Evolutionary conservation across 768 basidiomycete genomes (phyloP), one percentile per base, ranked within the genome.

Genomic region (Tulasnella sp.): DNA sequence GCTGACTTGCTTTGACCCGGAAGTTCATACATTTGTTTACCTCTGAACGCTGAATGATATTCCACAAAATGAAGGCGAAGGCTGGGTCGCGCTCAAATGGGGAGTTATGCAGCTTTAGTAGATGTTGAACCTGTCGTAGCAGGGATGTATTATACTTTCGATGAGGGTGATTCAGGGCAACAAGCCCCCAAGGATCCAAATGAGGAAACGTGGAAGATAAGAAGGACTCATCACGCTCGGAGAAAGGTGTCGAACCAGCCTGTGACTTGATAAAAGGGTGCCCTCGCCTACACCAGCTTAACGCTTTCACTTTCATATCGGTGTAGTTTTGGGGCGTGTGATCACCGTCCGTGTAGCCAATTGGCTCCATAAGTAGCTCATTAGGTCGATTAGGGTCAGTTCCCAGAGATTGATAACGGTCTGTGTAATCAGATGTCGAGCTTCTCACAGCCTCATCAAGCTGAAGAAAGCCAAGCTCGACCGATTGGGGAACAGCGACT

Each of bases 151-250:
- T 72, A 11, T 41, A 31, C 14, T 31, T 14, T 7, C 69, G 11
- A 31, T 72, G 28, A 3, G 69, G 69, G 24, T 72, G 69, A 24
- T 41, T 31, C 7, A 72, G 69, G 3, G 69, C 28, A 24, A 11
- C 69, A 3, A 72, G 28, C 11, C 69, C 69, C 69, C 69, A 72
- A 72, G 69, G 69, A 72, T 72, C 69, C 40, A 72, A n/a, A 14
- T 72, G 69, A 31, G 69, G 69, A 41, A 72, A 72, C 3, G 18
- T 11, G 20, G 69, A 72, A 24, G 69, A 31, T 24, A 72, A 72
- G 69, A 72, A 72, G 40, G 31, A 4, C 24, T 72, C 69, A 24
- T 72, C 69, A 3, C 40, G 69, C 16, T 72, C 31, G 3, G 69
- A 31, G 14, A 72, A 31, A 11, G 69, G 31, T 14, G 28, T 41